These are phyloP conservation scores for Penicillium robsamsonii DNA, from an alignment of 495 filamentous ascomycete species.

Conservation along the genomic window DNA sequence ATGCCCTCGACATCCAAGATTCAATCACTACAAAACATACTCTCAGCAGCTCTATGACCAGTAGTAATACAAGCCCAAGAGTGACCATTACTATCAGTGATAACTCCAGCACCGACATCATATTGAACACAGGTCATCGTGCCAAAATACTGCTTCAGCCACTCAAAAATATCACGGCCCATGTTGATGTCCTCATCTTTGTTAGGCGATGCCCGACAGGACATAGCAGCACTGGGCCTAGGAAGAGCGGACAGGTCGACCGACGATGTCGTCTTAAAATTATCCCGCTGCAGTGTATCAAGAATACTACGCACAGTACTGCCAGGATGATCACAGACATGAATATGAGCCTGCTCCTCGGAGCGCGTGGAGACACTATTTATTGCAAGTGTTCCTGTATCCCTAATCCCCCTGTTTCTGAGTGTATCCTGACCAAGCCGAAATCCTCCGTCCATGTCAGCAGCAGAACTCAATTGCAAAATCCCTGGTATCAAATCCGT, in stretches of 20 bases:
- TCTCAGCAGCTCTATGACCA: conserved; percentile 1
- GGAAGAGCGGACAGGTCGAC: background rate
- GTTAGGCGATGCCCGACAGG: conserved; percentile 1
- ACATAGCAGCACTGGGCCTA: conserved; percentile 1
- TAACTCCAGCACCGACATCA: conserved; percentile 1
- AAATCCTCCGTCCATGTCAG: conserved; percentile 3
- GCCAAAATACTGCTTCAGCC: background rate
- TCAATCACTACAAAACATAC: background rate
- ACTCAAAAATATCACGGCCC: background rate
- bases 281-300: background rate
- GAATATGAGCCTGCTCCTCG: conserved; percentile 11
- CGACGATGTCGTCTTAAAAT: background rate
- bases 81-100: background rate
- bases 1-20: background rate
- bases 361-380: conserved; percentile 3
- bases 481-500: conserved; percentile 4
- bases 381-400: background rate
- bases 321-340: background rate
- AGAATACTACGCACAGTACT: background rate
- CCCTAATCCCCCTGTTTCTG: background rate
- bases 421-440: conserved; percentile 8
- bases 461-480: background rate
- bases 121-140: background rate
- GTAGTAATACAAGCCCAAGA: conserved; percentile 5
- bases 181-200: background rate